Evolutionary conservation across 2,329 filamentous ascomycete species (phyloP), one percentile per base, ranked within the genome.

Genomic region (Fusarium liriodendri): DNA sequence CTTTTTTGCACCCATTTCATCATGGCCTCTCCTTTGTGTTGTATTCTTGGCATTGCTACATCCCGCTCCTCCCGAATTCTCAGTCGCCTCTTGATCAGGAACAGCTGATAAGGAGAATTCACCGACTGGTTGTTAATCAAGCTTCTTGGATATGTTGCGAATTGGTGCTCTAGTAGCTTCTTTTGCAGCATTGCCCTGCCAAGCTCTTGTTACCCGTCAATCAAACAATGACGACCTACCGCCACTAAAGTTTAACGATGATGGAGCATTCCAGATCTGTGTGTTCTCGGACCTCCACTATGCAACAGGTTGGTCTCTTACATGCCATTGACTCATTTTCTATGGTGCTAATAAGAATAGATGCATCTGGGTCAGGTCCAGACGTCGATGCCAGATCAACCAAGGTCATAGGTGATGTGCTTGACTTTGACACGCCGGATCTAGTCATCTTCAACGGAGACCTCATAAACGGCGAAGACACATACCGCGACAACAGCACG

Each of bases 371-470:
- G 1, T 67, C 70, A 29, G 81, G 81, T 0, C 84, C 85, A 4
- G 82, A 84, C 38, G 87, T 89, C 68, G 92, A 94, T 79, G 77
- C 85, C 67, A 88, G 88, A 61, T 89, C 89, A 0, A 81, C 88
- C 6, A 74, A 81, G 7, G 89, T 93, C 0, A 89, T 94, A 75
- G 85, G 86, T 59, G 82, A 83, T 1, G 83, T 94, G 6, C 85
- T 94, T 2, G 84, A 89, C 42, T 80, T 79, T 1, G 92, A 94
- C 67, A 75, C 79, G 0, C 87, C 89, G 0, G 84, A 90, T 40
- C 84, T 94, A 0, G 91, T 92, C 1, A 89, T 94, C 0, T 80
- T 94, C 29, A 94, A 94, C 65, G 92, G 93, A 16, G 93, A 94
- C 75, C 84, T 94, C 4, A 91, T 93, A 62, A 92, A 92, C 0